Conservation (phyloP, 257 asterid species). For the Nicotiana tabacum region DNA sequence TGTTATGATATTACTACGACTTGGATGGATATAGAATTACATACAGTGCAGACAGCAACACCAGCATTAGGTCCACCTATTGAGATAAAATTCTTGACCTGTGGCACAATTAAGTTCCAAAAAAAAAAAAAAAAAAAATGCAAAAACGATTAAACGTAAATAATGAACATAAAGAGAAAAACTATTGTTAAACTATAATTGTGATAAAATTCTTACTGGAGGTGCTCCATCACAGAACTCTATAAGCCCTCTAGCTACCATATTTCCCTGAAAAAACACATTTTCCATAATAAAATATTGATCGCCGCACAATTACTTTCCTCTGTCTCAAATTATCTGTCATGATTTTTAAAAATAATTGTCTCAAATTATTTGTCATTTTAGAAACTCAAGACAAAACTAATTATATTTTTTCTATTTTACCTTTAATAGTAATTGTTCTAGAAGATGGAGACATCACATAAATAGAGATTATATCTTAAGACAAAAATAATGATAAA, state of each 20-base stretch:
- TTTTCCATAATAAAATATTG: background rate
- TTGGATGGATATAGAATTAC: background rate
- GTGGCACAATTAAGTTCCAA: background rate
- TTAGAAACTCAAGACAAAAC: too few species aligned
- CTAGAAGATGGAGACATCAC: too few species aligned
- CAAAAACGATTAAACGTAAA: background rate
- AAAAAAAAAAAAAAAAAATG: background rate
- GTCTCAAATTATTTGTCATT: too few species aligned
- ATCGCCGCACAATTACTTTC: too few species aligned
- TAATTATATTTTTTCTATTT: too few species aligned
- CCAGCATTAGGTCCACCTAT: constrained; percentile 40
- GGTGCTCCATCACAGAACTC: constrained; percentile 27
- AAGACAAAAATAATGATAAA: too few species aligned
- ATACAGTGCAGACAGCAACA: constrained; percentile 15
- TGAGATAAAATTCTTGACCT: constrained; percentile 31
- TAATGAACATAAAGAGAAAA: background rate
- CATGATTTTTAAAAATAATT: too few species aligned
- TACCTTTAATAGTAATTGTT: too few species aligned
- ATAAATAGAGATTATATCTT: too few species aligned
- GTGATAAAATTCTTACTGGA: constrained; percentile 11
- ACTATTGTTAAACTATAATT: background rate
- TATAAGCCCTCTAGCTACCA: constrained; percentile 23
- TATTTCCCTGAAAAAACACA: constrained; percentile 14
- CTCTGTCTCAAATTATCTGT: too few species aligned
- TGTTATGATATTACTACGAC: background rate